Evolutionary conservation across 192 early-diverging fungal genomes (phyloP).

Genomic region (Diversispora epigaea): DNA sequence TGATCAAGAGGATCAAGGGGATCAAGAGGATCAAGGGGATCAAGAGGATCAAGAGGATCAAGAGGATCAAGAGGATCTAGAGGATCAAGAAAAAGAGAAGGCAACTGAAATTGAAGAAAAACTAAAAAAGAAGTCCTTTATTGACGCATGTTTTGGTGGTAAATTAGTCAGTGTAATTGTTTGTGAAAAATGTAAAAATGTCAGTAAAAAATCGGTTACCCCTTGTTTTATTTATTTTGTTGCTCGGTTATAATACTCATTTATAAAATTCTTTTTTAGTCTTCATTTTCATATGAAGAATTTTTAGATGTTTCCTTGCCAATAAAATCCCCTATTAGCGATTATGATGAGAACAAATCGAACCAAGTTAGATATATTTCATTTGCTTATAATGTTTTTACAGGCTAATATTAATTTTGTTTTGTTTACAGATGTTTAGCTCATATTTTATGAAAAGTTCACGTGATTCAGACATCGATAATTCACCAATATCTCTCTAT

Average conservation of each 20-base stretch:
- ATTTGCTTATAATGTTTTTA: neutral
- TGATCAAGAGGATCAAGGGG: neutral
- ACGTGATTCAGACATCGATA: neutral
- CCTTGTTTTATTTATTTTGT: neutral
- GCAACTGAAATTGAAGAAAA: neutral
- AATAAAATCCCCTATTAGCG: constrained; percentile 37
- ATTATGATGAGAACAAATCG: neutral
- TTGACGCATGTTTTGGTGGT: constrained; percentile 70
- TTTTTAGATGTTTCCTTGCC: constrained; percentile 65
- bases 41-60: neutral
- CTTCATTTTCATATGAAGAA: constrained; percentile 59
- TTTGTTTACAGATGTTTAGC: no score
- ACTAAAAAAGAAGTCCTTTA: constrained; percentile 46
- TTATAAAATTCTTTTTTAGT: constrained; percentile 24
- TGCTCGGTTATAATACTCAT: neutral
- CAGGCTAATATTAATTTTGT: no score
- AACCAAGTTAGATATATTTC: neutral
- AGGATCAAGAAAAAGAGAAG: neutral
- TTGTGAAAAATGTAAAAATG: constrained; percentile 60
- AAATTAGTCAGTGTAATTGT: constrained; percentile 64
- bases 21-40: neutral
- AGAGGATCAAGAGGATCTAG: neutral
- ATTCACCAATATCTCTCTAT: constrained; percentile 33
- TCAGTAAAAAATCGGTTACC: constrained; percentile 20
- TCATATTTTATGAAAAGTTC: no score